These are phyloP conservation scores for Panicum virgatum DNA, from an alignment of 202 grass and related monocot genomes.

Conservation along the genomic window DNA sequence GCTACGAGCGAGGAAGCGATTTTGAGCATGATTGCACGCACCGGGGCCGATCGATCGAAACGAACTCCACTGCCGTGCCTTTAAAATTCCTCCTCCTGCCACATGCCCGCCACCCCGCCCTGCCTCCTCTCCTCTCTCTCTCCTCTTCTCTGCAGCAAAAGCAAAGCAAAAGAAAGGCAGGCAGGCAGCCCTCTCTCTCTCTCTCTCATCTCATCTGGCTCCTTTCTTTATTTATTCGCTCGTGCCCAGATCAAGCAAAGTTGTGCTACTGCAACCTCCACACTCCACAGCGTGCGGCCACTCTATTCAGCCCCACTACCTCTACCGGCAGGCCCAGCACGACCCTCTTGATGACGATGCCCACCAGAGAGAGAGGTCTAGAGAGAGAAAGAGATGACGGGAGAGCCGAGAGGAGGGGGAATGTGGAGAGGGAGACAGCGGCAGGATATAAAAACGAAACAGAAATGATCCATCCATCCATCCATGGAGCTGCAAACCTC, in stretches of 20 bases:
- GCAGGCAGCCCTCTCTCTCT: neutral
- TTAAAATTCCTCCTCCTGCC: constrained; percentile 38
- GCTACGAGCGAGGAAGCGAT: constrained; percentile 12
- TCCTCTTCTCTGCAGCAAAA: constrained; percentile 6
- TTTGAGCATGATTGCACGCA: constrained; percentile 44
- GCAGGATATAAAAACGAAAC: constrained; percentile 40
- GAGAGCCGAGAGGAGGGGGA: neutral
- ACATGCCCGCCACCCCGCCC: constrained; percentile 42
- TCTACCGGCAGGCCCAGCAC: neutral
- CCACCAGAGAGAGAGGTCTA: too few species aligned
- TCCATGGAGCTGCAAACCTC: neutral
- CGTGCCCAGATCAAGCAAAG: constrained; percentile 16
- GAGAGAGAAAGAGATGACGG: neutral
- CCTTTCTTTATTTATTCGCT: constrained; percentile 9
- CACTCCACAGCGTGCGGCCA: neutral
- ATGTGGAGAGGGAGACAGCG: constrained; percentile 51
- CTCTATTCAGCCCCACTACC: neutral
- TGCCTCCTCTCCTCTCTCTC: neutral
- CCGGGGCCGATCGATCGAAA: neutral
- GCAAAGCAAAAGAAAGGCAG: constrained; percentile 12
- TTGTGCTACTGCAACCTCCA: neutral
- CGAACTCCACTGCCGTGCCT: constrained; percentile 20
- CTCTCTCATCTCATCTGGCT: neutral
- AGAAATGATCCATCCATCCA: constrained; percentile 22
- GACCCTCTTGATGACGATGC: neutral